Conservation (phyloP, 345 rosid genomes). For the Brassica juncea region DNA sequence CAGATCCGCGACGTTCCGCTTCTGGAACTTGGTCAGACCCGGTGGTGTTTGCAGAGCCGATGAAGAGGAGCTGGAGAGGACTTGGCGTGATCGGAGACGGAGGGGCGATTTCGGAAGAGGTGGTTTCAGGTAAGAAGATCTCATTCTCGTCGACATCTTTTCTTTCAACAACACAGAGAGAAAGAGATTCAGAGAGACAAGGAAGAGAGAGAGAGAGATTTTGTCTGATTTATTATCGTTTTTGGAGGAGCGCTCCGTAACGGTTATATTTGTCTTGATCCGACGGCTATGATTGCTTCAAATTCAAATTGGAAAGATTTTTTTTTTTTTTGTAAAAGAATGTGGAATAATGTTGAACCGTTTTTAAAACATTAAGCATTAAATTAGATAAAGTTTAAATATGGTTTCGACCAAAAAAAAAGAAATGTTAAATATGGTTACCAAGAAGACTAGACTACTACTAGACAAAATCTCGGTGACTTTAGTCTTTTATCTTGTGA, state of each 20-base stretch:
- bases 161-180: background rate
- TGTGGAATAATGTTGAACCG: conserved; percentile 3
- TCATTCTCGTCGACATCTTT: conserved; percentile 60
- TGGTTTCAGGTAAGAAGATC: conserved; percentile 57
- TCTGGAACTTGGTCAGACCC: conserved; percentile 63
- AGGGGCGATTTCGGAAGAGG: conserved; percentile 77
- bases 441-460: background rate
- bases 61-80: conserved; percentile 38
- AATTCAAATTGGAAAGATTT: conserved; percentile 22
- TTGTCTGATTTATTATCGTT: background rate
- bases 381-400: background rate
- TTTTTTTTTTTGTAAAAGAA: background rate
- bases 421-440: background rate
- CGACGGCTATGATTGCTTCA: conserved; percentile 38
- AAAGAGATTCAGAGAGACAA: background rate
- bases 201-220: background rate
- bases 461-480: background rate
- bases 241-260: conserved; percentile 37
- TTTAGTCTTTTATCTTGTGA: background rate
- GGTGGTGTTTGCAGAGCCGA: conserved; percentile 60
- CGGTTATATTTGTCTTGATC: conserved; percentile 34
- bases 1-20: conserved; percentile 33
- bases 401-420: background rate
- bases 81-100: conserved; percentile 63
- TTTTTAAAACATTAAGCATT: background rate